Conservation (phyloP, 208 protist genomes). For the Acanthamoeba healyi region DNA sequence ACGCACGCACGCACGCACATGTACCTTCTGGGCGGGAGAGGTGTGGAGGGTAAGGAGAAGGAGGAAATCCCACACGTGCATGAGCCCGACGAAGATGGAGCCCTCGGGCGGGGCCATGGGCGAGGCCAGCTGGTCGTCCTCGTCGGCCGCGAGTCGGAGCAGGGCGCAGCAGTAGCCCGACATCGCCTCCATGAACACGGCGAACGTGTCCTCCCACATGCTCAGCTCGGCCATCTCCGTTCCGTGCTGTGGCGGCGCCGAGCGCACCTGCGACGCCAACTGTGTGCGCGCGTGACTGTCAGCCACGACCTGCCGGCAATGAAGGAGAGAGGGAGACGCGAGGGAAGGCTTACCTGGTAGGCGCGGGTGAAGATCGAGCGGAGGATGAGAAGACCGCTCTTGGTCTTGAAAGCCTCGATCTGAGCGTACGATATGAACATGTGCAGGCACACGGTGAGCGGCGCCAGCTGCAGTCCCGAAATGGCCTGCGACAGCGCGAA, state of each 20-base stretch:
- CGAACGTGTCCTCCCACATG: slow-evolving; percentile 52
- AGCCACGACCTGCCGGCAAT: too few relatives aligned
- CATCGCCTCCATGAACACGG: slow-evolving; percentile 38
- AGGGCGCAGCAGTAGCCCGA: slow-evolving; percentile 64
- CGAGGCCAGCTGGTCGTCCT: slow-evolving; percentile 6
- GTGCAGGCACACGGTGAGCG: slow-evolving; percentile 40
- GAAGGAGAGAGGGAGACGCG: too few relatives aligned
- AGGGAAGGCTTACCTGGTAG: neutral
- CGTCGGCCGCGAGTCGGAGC: slow-evolving; percentile 31
- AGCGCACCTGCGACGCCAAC: neutral
- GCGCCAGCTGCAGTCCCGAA: neutral
- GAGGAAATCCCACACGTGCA: slow-evolving; percentile 62
- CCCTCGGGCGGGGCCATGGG: neutral
- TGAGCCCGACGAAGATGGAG: slow-evolving; percentile 49
- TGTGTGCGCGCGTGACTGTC: too few relatives aligned
- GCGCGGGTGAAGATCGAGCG: neutral
- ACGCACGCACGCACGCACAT: too few relatives aligned
- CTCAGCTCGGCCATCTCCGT: slow-evolving; percentile 2
- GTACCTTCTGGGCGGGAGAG: neutral
- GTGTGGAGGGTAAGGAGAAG: slow-evolving; percentile 30
- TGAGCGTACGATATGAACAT: slow-evolving; percentile 16
- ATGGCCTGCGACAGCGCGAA: slow-evolving; percentile 13
- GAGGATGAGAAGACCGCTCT: slow-evolving; percentile 32
- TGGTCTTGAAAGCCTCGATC: slow-evolving; percentile 60
- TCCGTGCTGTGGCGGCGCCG: neutral